Evolutionary conservation across 257 asterid genomes (phyloP).

Genomic region (Cinchona pubescens): DNA sequence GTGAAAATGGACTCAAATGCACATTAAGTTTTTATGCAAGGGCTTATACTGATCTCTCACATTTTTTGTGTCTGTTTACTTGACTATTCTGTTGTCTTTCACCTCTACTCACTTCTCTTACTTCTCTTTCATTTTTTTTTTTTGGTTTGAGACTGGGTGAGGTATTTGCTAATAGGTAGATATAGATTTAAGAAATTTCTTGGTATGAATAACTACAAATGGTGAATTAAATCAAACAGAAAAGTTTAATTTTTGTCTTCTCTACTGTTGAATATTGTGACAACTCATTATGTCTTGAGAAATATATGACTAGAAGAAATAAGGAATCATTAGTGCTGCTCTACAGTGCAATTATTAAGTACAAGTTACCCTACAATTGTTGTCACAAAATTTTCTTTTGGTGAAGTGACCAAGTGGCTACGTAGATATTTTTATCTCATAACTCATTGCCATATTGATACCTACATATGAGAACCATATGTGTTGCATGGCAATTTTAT

Average conservation of each 20-base stretch:
- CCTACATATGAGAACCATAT: background rate
- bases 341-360: background rate
- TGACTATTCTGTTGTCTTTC: background rate
- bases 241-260: background rate
- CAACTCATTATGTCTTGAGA: background rate
- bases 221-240: background rate
- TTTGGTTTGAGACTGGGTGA: background rate
- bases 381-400: background rate
- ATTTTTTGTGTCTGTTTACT: background rate
- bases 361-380: background rate
- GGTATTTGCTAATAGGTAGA: background rate
- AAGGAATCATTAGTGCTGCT: background rate
- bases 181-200: background rate
- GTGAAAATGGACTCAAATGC: constrained; percentile 11
- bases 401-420: background rate
- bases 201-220: background rate
- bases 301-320: background rate
- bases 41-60: background rate
- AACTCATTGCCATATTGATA: background rate
- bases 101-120: background rate
- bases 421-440: background rate
- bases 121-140: background rate
- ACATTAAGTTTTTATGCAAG: background rate
- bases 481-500: background rate
- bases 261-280: background rate